Evolutionary conservation across 768 basidiomycete species (phyloP).

Genomic region (Pleurotus djamor): DNA sequence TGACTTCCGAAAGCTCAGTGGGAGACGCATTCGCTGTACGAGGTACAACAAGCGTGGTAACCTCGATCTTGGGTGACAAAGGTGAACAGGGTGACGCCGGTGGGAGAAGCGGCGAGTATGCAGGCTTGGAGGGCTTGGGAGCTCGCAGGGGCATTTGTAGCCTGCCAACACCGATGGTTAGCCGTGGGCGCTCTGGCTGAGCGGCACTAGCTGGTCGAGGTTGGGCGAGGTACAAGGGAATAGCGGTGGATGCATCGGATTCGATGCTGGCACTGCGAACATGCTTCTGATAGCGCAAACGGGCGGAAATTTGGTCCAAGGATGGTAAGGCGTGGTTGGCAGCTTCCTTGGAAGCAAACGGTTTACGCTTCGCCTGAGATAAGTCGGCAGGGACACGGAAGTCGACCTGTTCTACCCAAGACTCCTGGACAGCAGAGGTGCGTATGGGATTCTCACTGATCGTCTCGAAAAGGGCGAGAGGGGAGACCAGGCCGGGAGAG

Average conservation of each 20-base stretch:
- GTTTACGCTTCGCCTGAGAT: constrained; percentile 13
- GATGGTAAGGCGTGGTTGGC: constrained; percentile 46
- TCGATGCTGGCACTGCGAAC: constrained; percentile 12
- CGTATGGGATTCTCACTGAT: constrained; percentile 31
- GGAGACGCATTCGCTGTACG: constrained; percentile 39
- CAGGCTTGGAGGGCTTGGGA: constrained; percentile 21
- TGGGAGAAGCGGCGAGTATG: constrained; percentile 23
- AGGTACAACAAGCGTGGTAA: constrained; percentile 49
- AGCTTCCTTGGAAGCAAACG: constrained; percentile 8
- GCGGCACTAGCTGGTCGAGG: constrained; percentile 17
- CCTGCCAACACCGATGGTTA: constrained; percentile 36
- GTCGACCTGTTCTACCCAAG: constrained; percentile 70
- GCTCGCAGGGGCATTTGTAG: constrained; percentile 37
- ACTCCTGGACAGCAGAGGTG: constrained; percentile 23
- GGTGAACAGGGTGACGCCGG: constrained; percentile 34
- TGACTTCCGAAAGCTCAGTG: constrained; percentile 49
- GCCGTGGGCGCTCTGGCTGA: constrained; percentile 16
- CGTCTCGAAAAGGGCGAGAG: constrained; percentile 56
- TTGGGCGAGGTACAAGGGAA: constrained; percentile 27
- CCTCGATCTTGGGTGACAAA: constrained; percentile 37
- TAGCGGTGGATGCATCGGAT: constrained; percentile 17
- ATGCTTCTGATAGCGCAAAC: constrained; percentile 40
- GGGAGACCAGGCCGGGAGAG: constrained; percentile 65
- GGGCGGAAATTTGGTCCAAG: constrained; percentile 75
- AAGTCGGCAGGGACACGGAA: constrained; percentile 40